Base-by-base conservation (phyloP, 805 yeast species). In the Lipomyces mesembrius region DNA sequence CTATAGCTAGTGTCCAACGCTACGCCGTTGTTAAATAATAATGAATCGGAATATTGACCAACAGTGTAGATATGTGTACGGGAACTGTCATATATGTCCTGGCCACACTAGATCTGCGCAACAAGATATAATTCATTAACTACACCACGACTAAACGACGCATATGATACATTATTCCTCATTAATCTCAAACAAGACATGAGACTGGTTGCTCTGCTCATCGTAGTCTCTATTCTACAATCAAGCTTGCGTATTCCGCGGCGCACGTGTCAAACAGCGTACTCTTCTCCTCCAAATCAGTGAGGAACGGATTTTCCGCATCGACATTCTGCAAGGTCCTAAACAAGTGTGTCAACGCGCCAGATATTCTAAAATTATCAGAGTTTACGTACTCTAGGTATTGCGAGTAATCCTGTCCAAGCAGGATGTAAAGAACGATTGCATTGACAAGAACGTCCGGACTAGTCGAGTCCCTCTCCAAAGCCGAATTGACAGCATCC, bases 221-320 rank as follows among this genome's bases (percentile, higher is more conserved):
- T 43, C 20, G 49, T 43, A 6, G 32, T 46, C 49, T 64, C 55
- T 64, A 67, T 59, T 67, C 68, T 25, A 66, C 67, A 59, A 67
- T 61, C 61, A 57, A 27, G n/a, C 56, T n/a, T 20, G 64, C 39
- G 59, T 88, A 89, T 76, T 88, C 89, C 34, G 80, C 81, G 54
- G 89, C 91, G 56, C 92, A 83, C 39, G 84, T 84, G 77, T 89
- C 92, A 74, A 93, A 93, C 70, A 85, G 79, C 37, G 79, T 81
- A 69, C 83, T 82, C 78, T 91, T 89, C 63, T 85, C 90, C 56
- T 83, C 78, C 68, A 85, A 80, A 72, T 90, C 94, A 37, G 77
- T 75, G 69, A 88, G 78, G 60, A 84, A 82, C 46, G 85, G 85
- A 75, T 89, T 91, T 22, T 83, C 79, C 59, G 89, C 85, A 63